Base-by-base conservation (phyloP, 2,329 filamentous ascomycete species). In the Mycogone perniciosa region DNA sequence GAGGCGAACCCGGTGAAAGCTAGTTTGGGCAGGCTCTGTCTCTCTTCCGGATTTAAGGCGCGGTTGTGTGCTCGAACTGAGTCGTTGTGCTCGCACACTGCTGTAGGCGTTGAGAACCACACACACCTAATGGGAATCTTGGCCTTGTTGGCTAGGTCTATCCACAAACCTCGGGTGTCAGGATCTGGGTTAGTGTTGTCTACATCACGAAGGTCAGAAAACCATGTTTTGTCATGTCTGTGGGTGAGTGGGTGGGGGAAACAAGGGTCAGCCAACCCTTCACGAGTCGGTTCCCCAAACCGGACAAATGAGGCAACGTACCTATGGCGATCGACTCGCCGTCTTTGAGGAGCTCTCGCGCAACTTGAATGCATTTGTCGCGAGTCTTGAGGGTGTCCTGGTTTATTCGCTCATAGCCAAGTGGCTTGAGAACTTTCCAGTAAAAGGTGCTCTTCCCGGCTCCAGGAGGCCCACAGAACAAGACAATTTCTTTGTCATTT, bases 161-260 rank as follows among this genome's bases (percentile, higher is more conserved):
- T 70, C 92, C 92, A 97, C 54, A 87, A 71, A n/a, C 79, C 77
- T 57, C 93, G 80, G 27, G 85, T 89, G 47, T 88, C 85, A 8
- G 76, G 66, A 69, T 95, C 87, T 31, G 91, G 82, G 65, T 99
- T 99, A n/a, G 93, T 97, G 67, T 96, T 97, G 68, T 99, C 93
- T 93, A 45, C 50, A 40, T 34, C 8, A 20, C 29, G 49, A 43
- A 49, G 48, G 40, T 37, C 54, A 58, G 45, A 35, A 35, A 35
- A 35, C 20, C 20, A 20, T 20, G 20, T 20, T 20, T 20, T 20
- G 20, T 20, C 20, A 20, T 20, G 20, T 20, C 3, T 38, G 20
- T 38, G 35, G 35, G 20, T 5, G n/a, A 38, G 35, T 38, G n/a
- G 10, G 35, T 38, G 35, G 35, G 35, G 35, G 39, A 29, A 42